Conservation (phyloP, 371 early-diverging fungal species). For the Rhizopus sp. region DNA sequence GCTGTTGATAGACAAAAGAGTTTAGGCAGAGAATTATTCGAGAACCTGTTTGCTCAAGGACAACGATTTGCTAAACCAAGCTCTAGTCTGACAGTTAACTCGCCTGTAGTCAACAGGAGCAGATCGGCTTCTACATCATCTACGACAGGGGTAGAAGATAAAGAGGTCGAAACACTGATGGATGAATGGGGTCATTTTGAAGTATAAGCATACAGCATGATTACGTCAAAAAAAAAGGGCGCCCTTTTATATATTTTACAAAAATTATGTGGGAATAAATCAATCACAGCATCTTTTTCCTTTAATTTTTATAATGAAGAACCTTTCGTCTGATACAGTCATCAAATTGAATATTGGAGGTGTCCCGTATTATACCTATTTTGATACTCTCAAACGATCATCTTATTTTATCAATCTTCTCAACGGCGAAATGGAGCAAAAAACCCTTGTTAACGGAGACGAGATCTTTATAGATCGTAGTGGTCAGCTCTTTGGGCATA, state of each 20-base stretch:
- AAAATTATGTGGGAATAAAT: neutral
- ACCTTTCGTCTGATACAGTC: neutral
- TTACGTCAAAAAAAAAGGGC: neutral
- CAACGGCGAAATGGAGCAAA: slow-evolving; percentile 1
- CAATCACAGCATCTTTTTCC: neutral
- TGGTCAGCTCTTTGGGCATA: neutral
- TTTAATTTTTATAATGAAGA: neutral
- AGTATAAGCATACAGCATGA: slow-evolving; percentile 12
- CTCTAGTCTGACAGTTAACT: slow-evolving; percentile 5
- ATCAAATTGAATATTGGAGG: slow-evolving; percentile 2
- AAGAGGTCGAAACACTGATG: slow-evolving; percentile 40
- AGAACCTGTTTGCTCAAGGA: slow-evolving; percentile 58
- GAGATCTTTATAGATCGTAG: slow-evolving; percentile 2
- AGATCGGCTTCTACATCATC: slow-evolving; percentile 15
- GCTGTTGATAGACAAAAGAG: slow-evolving; percentile 51
- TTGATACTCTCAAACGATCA: neutral
- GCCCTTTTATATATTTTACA: neutral
- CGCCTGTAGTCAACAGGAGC: slow-evolving; percentile 2
- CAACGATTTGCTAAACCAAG: slow-evolving; percentile 44
- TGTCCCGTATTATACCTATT: neutral
- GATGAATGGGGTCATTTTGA: slow-evolving; percentile 46
- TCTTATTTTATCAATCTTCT: slow-evolving; percentile 1
- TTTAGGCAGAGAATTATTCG: slow-evolving; percentile 60
- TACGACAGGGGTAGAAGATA: slow-evolving; percentile 16
- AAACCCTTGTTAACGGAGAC: neutral